These are phyloP conservation scores for Spencermartinsiella europaea DNA, from an alignment of 805 yeast species.

Conservation along the genomic window DNA sequence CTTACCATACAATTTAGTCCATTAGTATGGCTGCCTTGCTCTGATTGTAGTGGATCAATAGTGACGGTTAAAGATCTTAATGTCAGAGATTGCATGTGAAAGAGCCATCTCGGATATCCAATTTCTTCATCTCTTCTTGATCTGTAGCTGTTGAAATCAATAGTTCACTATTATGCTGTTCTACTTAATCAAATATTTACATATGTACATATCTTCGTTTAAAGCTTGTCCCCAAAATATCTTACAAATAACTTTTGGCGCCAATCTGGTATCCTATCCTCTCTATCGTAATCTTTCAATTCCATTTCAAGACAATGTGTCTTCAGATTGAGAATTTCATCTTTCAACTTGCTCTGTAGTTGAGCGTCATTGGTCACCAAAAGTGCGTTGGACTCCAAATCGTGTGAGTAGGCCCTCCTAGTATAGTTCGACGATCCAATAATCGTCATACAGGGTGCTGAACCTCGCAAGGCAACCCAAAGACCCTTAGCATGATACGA, in stretches of 20 bases:
- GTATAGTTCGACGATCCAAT: slow-evolving; percentile 95
- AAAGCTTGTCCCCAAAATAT: slow-evolving; percentile 29
- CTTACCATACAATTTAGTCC: too few species aligned
- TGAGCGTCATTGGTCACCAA: slow-evolving; percentile 62
- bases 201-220: slow-evolving; percentile 1
- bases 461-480: slow-evolving; percentile 67
- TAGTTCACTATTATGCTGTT: too few species aligned
- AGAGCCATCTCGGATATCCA: too few species aligned
- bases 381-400: slow-evolving; percentile 83
- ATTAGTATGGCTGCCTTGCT: too few species aligned
- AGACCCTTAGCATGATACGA: slow-evolving; percentile 97
- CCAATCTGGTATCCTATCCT: slow-evolving; percentile 55
- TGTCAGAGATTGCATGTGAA: too few species aligned
- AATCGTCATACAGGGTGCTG: slow-evolving; percentile 66
- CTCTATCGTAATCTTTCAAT: slow-evolving; percentile 56
- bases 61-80: too few species aligned
- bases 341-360: slow-evolving; percentile 51
- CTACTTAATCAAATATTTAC: not conserved
- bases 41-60: too few species aligned
- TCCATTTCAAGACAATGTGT: slow-evolving; percentile 47
- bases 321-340: slow-evolving; percentile 60
- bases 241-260: slow-evolving; percentile 25
- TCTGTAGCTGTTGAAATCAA: too few species aligned
- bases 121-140: too few species aligned
- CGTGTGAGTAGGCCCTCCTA: slow-evolving; percentile 78